Conservation (phyloP, 1,284 basidiomycete genomes). For the Bondarzewia mesenterica region DNA sequence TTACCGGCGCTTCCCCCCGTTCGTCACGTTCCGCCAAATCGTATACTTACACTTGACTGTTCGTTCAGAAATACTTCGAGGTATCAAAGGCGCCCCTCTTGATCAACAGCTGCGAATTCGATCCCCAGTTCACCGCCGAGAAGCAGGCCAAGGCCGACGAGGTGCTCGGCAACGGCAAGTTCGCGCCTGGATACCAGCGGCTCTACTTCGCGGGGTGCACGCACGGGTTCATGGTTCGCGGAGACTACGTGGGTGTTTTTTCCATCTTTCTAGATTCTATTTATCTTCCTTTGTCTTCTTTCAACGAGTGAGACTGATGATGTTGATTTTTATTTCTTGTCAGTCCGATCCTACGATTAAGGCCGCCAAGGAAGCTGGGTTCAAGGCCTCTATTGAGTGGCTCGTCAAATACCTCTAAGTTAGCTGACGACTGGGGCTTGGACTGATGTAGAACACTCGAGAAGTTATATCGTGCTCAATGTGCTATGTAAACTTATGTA, state of each 20-base stretch:
- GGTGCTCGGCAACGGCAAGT: constrained; percentile 45
- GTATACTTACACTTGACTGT: background rate
- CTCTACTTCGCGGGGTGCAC: constrained; percentile 33
- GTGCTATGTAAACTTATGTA: too few species aligned
- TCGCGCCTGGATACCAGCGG: constrained; percentile 31
- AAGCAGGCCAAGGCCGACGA: constrained; percentile 41
- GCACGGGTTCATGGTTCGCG: constrained; percentile 46
- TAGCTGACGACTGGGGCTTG: too few species aligned
- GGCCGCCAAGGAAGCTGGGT: constrained; percentile 29
- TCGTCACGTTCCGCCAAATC: too few species aligned
- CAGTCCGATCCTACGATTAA: constrained; percentile 27
- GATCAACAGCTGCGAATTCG: constrained; percentile 54
- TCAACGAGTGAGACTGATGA: background rate
- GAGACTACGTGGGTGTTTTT: constrained; percentile 20
- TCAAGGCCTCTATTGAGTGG: constrained; percentile 28
- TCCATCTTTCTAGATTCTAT: background rate
- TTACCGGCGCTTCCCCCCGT: background rate
- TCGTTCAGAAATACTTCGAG: constrained; percentile 38
- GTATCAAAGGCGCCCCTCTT: constrained; percentile 47
- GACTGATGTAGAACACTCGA: too few species aligned
- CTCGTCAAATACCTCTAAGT: constrained; percentile 9
- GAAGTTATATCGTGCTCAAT: too few species aligned
- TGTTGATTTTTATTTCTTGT: background rate
- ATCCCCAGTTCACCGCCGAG: constrained; percentile 41
- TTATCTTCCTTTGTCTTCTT: background rate